A percentile compares a stretch with the other conserved stretches of the same genome.
phyloP scores from a whole-genome alignment of 805 yeast genomes.

The Candida broadrunensis region DNA sequence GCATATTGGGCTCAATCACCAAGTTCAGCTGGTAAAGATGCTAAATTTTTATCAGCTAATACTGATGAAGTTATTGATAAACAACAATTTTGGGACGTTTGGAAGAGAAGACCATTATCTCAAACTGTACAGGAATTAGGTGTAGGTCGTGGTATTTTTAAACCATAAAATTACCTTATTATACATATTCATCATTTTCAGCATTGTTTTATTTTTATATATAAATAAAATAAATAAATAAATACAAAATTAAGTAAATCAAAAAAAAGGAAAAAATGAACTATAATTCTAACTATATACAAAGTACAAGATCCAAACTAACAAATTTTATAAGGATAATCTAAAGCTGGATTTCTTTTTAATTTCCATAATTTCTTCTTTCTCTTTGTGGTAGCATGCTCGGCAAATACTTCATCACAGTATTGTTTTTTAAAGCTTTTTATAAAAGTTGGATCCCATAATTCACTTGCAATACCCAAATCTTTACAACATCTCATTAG shows the following conservation, averaged over 20 bases:
- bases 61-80: slow-evolving; percentile 28
- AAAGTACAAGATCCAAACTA: no score
- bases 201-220: not conserved
- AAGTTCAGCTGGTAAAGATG: slow-evolving; percentile 35
- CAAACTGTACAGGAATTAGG: slow-evolving; percentile 79
- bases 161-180: slow-evolving; percentile 20
- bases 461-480: slow-evolving; percentile 91
- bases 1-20: slow-evolving; percentile 40
- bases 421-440: slow-evolving; percentile 42
- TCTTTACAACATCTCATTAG: slow-evolving; percentile 98
- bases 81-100: slow-evolving; percentile 74
- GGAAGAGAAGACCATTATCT: slow-evolving; percentile 76
- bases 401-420: slow-evolving; percentile 84
- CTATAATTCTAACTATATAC: no score
- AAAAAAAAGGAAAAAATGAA: no score
- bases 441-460: slow-evolving; percentile 96
- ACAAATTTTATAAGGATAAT: slow-evolving; percentile 81
- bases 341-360: slow-evolving; percentile 75
- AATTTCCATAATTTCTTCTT: slow-evolving; percentile 89
- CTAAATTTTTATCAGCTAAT: slow-evolving; percentile 38
- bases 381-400: slow-evolving; percentile 75
- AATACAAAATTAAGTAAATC: no score
- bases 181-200: not conserved
- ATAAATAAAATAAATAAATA: no score
- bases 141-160: slow-evolving; percentile 56